Percentiles rank a stretch among this genome's conserved stretches.
Evolutionary conservation across 331 rosid species (phyloP).

Genomic region (Quercus phellos): DNA sequence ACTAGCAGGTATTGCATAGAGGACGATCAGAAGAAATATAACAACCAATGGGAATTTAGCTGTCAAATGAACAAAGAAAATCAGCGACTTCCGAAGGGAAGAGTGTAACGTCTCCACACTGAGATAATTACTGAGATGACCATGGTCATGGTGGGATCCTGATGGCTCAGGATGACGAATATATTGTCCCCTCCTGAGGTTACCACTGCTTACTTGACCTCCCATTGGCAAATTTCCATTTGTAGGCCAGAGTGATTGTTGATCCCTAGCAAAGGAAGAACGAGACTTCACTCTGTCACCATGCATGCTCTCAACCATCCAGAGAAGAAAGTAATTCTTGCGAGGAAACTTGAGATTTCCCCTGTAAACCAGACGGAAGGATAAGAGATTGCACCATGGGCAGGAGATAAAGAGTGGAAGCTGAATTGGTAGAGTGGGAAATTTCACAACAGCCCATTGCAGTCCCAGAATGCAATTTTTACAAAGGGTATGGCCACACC

Average conservation of each 20-base stretch:
- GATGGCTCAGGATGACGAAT: slow-evolving; percentile 45
- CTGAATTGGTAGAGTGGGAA: slow-evolving; percentile 88
- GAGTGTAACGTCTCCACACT: slow-evolving; percentile 48
- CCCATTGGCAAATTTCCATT: slow-evolving; percentile 45
- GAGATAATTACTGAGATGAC: slow-evolving; percentile 31
- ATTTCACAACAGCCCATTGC: slow-evolving; percentile 94
- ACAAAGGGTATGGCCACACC: slow-evolving; percentile 99
- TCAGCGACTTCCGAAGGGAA: slow-evolving; percentile 54
- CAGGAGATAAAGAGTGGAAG: slow-evolving; percentile 95
- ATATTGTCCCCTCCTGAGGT: slow-evolving; percentile 54
- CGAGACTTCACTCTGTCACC: slow-evolving; percentile 74
- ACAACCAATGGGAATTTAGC: slow-evolving; percentile 89
- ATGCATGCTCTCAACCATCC: slow-evolving; percentile 99
- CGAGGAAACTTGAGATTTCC: slow-evolving; percentile 85
- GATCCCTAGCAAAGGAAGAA: slow-evolving; percentile 53
- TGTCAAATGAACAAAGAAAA: slow-evolving; percentile 77
- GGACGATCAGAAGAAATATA: slow-evolving; percentile 71
- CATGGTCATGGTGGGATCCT: slow-evolving; percentile 27
- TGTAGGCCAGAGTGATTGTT: slow-evolving; percentile 40
- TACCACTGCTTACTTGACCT: slow-evolving; percentile 36
- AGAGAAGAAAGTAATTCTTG: slow-evolving; percentile 92
- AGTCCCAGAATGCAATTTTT: slow-evolving; percentile 89
- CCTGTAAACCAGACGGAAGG: slow-evolving; percentile 76
- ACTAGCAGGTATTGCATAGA: slow-evolving; percentile 95
- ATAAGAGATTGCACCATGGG: slow-evolving; percentile 94